phyloP scores from a whole-genome alignment of 208 protist genomes.

The Novymonas esmeraldas region DNA sequence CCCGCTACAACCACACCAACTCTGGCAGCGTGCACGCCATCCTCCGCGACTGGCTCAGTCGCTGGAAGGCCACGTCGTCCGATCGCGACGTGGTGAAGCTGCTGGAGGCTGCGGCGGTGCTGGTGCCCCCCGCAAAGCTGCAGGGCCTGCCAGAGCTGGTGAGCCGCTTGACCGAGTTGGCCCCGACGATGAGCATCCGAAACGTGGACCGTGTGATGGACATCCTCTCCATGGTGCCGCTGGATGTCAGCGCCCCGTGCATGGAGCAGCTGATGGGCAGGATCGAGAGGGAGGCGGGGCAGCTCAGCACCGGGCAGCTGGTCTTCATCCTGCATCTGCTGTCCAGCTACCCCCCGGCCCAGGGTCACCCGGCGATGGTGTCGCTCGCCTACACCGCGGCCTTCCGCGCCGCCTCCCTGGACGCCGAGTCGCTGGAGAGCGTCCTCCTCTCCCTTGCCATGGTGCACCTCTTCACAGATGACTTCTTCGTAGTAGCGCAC shows the following conservation, averaged over 20 bases:
- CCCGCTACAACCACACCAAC: constrained; percentile 57
- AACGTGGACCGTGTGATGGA: constrained; percentile 64
- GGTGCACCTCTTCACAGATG: constrained; percentile 79
- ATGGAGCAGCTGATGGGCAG: constrained; percentile 73
- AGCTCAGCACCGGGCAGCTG: constrained; percentile 61
- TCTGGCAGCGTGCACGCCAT: constrained; percentile 37
- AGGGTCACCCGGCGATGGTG: constrained; percentile 64
- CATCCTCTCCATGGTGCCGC: constrained; percentile 65
- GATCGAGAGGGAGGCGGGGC: constrained; percentile 60
- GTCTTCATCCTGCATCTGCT: constrained; percentile 66
- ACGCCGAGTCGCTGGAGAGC: constrained; percentile 55
- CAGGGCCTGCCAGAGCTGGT: constrained; percentile 21
- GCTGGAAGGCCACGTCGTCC: constrained; percentile 23
- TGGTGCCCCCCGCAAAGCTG: constrained; percentile 24
- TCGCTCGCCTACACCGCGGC: constrained; percentile 69
- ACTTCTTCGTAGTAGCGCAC: constrained; percentile 66
- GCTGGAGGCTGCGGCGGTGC: constrained; percentile 45
- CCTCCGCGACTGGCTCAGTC: constrained; percentile 32
- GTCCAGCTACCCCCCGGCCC: constrained; percentile 78
- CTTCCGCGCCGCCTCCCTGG: constrained; percentile 58
- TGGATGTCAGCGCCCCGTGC: constrained; percentile 40
- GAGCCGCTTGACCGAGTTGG: constrained; percentile 37
- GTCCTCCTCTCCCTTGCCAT: constrained; percentile 60
- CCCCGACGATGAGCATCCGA: constrained; percentile 50
- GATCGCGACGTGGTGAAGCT: constrained; percentile 63